phyloP scores from a whole-genome alignment of 75 land plant genomes.

The Selaginella moellendorffii region DNA sequence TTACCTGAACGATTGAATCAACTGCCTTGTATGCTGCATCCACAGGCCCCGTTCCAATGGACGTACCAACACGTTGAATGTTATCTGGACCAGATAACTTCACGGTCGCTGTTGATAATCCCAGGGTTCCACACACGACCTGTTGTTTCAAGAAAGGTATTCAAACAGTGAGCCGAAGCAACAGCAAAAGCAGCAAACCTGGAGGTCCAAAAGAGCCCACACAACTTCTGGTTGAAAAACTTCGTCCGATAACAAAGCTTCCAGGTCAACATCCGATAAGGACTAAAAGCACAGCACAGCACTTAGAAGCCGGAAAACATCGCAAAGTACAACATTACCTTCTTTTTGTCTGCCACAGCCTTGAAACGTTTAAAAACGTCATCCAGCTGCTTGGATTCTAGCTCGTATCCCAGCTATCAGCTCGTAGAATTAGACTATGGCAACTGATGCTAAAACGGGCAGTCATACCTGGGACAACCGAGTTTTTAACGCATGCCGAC shows the following conservation, averaged over 20 bases:
- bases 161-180: neutral
- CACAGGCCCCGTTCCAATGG: slow-evolving; percentile 89
- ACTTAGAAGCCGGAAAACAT: neutral
- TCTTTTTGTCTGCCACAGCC: slow-evolving; percentile 82
- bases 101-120: slow-evolving; percentile 82
- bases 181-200: slow-evolving; percentile 22
- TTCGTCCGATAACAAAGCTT: slow-evolving; percentile 69
- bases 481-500: slow-evolving; percentile 78
- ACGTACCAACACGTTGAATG: slow-evolving; percentile 45
- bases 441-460: neutral
- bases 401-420: slow-evolving; percentile 66
- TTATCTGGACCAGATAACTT: slow-evolving; percentile 64
- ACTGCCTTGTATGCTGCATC: slow-evolving; percentile 96
- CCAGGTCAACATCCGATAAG: slow-evolving; percentile 63
- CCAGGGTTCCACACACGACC: slow-evolving; percentile 82
- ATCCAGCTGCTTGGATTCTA: slow-evolving; percentile 63
- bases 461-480: slow-evolving; percentile 48
- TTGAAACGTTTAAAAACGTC: slow-evolving; percentile 75
- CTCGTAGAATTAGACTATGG: neutral
- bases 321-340: slow-evolving; percentile 25
- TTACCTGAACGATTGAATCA: slow-evolving; percentile 69
- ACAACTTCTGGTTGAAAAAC: slow-evolving; percentile 65
- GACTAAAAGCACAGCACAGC: slow-evolving; percentile 24
- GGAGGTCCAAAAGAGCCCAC: slow-evolving; percentile 64
- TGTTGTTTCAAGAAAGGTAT: slow-evolving; percentile 9